Evolutionary conservation across 768 basidiomycete genomes (phyloP), one percentile per base, ranked within the genome.

Genomic region (Podaxis carcinomalis): DNA sequence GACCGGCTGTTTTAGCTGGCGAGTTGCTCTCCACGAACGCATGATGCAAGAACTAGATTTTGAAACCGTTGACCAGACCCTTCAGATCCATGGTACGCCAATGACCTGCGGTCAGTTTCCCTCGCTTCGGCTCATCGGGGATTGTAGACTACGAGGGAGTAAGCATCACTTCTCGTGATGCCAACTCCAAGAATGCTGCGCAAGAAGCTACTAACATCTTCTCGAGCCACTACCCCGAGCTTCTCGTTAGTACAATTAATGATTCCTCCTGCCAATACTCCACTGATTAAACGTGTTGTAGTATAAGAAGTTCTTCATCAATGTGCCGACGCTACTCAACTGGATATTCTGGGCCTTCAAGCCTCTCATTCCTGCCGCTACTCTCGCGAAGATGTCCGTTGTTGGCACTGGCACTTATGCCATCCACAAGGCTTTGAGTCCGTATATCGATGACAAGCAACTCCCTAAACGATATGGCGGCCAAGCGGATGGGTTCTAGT

Each of bases 341-440:
- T 93, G 91, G 90, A 80, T 93, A 62, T 93, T 91, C 75, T 93
- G 91, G 91, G 64, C 79, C 14, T 92, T 93, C 79, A 93, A 88
- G 69, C 81, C 90, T 0, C 69, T 93, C 63, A 70, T 93, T 13
- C 82, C 91, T 1, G 71, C 88, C 5, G 82, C 81, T 28, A 93
- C 92, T n/a, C 69, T 90, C 36, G 86, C 87, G 6, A 93, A 93
- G 78, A 90, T 93, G 88, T 75, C 78, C 36, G 87, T 93, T 39
- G 87, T 91, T 16, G 91, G 91, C 44, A 77, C 79, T 23, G 85
- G 90, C 14, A 70, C 79, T n/a, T 72, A 77, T 60, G 74, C 81
- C 0, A 83, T 93, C 47, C 77, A 79, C 59, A 82, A 83, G 64
- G 84, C 84, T 1, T 77, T 93, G 11, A 68, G 80, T n/a, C 80